phyloP scores from a whole-genome alignment of 805 yeast species.

The Kodamaea lidongshanica region DNA sequence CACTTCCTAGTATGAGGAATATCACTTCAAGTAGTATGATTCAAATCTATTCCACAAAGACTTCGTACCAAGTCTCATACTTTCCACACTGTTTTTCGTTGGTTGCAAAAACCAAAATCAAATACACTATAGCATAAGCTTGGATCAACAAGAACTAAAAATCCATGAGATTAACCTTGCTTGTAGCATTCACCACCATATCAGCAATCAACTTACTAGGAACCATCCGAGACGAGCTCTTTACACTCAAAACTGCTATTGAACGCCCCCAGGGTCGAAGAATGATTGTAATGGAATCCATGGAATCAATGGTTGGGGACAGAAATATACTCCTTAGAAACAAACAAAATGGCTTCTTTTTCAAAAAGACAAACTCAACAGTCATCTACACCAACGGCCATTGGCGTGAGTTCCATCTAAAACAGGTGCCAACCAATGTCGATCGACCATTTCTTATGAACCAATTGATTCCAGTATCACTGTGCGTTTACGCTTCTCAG shows the following conservation, averaged over 20 bases:
- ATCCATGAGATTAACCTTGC: too few relatives aligned
- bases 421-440: not conserved
- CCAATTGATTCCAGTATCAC: conserved; percentile 8
- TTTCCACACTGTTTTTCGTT: too few relatives aligned
- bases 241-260: not conserved
- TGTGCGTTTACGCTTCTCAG: conserved; percentile 5
- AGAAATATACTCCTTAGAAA: conserved; percentile 2
- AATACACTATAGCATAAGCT: too few relatives aligned
- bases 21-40: too few relatives aligned
- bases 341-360: conserved; percentile 3
- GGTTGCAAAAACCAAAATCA: too few relatives aligned
- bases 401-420: conserved; percentile 4
- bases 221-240: too few relatives aligned
- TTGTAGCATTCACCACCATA: too few relatives aligned
- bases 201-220: too few relatives aligned
- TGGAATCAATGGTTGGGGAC: conserved; percentile 2
- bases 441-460: not conserved
- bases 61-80: too few relatives aligned
- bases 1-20: too few relatives aligned
- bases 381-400: conserved; percentile 3
- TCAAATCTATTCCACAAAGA: too few relatives aligned
- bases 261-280: not conserved
- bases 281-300: conserved; percentile 1
- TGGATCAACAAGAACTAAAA: too few relatives aligned
- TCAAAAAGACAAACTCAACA: conserved; percentile 2